Base-by-base conservation (phyloP, 1,139 yeast species). In the Pichia sp. region DNA sequence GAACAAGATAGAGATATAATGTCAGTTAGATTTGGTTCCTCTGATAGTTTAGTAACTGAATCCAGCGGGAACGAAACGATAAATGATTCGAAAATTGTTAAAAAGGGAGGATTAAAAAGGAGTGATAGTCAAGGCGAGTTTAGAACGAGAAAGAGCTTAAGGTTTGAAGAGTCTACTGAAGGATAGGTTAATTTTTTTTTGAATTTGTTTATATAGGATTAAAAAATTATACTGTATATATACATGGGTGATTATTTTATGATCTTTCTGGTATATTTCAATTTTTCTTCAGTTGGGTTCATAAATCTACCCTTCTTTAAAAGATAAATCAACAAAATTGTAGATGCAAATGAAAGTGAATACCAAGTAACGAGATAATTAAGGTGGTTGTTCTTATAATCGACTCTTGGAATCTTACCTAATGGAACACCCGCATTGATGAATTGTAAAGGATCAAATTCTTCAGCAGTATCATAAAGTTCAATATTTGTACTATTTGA, bases 331-430 rank as follows among this genome's bases (percentile, higher is more conserved):
- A 89, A 68, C 59, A 85, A 71, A 26, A 80, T 76, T 0, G 88
- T 57, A 35, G 95, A 82, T 29, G 84, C 74, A 31, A 82, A 54
- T 1, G 88, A 78, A 32, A 88, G 73, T 0, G 95, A 95, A 60
- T 86, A 91, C 99, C 99, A 91, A 0, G 99, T 91, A 19, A 87
- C 76, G 55, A 91, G 67, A 60, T 91, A 91, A 62, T 91, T 96
- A 62, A 89, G 66, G 60, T 91, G 99, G 57, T 89, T 88, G 61
- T 91, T 93, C 50, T 83, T 76, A 57, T 87, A 73, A 49, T 80
- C 88, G 24, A 91, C 78, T 54, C 77, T 77, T 13, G 96, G 93
- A 6, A 72, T 65, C 41, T 82, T 78, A 1, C 96, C 98, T 21
- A 93, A 62, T 4, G 99, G 99, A 5, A 89, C 93, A 37, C 98